A percentile compares a stretch with the other conserved stretches of the same genome.
phyloP scores from a whole-genome alignment of 306 rosid species.

The Echinosophora koreensis region DNA sequence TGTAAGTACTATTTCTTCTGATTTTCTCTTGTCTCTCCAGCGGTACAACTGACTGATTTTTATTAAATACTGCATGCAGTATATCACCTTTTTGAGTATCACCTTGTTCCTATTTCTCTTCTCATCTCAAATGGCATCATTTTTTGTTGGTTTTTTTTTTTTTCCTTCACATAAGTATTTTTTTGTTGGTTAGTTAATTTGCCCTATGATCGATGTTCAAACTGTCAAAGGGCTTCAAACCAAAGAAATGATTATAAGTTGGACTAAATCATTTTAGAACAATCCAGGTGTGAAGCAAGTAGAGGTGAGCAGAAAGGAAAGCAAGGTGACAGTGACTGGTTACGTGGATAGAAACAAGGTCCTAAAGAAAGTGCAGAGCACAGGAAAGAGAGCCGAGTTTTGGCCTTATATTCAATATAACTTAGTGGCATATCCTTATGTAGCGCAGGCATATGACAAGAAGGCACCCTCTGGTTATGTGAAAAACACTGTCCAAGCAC shows the following conservation, averaged over 20 bases:
- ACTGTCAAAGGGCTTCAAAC: not conserved
- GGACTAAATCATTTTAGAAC: not conserved
- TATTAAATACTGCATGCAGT: too few species aligned
- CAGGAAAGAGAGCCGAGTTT: conserved; percentile 88
- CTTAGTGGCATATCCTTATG: conserved; percentile 88
- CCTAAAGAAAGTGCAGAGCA: conserved; percentile 74
- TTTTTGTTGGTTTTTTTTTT: too few species aligned
- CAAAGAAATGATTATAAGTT: not conserved
- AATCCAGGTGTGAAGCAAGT: conserved; percentile 73
- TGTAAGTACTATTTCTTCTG: too few species aligned
- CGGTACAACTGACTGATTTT: too few species aligned
- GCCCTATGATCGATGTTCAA: not conserved
- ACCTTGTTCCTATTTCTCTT: too few species aligned
- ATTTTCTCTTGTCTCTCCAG: too few species aligned
- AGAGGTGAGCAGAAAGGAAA: conserved; percentile 78
- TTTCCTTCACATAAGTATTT: too few species aligned
- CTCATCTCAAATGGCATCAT: too few species aligned
- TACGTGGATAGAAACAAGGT: conserved; percentile 89
- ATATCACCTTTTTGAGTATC: too few species aligned
- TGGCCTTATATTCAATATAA: conserved; percentile 95
- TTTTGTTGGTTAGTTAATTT: not conserved
- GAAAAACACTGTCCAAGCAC: conserved; percentile 65
- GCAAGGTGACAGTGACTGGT: conserved; percentile 75
- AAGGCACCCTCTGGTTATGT: conserved; percentile 92
- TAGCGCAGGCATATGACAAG: conserved; percentile 85